Evolutionary conservation across 2,329 filamentous ascomycete species (phyloP).

Genomic region (Calonectria crousiana): DNA sequence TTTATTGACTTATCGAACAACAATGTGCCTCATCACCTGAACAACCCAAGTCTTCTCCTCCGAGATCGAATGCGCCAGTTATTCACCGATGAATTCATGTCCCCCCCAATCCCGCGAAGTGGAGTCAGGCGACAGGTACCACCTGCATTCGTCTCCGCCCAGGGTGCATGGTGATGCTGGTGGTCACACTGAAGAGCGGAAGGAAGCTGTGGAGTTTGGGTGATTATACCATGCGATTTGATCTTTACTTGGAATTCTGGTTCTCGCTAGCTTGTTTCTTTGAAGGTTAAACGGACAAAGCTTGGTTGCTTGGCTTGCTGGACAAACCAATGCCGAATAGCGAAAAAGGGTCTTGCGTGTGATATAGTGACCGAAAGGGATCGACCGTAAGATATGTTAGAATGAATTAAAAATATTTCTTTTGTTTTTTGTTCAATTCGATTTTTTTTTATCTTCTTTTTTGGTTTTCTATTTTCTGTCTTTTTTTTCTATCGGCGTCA

Average conservation of each 20-base stretch:
- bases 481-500: too few species aligned
- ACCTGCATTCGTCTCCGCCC: too few species aligned
- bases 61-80: neutral
- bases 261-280: neutral
- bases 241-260: neutral
- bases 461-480: too few species aligned
- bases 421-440: neutral
- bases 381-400: neutral
- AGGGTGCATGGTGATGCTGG: neutral
- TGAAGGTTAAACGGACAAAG: neutral
- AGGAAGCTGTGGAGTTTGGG: neutral
- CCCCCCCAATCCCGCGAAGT: too few species aligned
- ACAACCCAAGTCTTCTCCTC: neutral
- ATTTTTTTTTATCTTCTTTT: too few species aligned
- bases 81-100: neutral
- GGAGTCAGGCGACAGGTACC: neutral
- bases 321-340: neutral
- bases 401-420: neutral
- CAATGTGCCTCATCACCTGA: neutral
- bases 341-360: neutral
- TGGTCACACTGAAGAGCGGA: too few species aligned
- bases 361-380: neutral
- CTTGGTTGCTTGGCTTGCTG: neutral
- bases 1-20: neutral
- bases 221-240: neutral